phyloP scores from a whole-genome alignment of 2,329 filamentous ascomycete genomes.

The Camptophora hylomeconis region DNA sequence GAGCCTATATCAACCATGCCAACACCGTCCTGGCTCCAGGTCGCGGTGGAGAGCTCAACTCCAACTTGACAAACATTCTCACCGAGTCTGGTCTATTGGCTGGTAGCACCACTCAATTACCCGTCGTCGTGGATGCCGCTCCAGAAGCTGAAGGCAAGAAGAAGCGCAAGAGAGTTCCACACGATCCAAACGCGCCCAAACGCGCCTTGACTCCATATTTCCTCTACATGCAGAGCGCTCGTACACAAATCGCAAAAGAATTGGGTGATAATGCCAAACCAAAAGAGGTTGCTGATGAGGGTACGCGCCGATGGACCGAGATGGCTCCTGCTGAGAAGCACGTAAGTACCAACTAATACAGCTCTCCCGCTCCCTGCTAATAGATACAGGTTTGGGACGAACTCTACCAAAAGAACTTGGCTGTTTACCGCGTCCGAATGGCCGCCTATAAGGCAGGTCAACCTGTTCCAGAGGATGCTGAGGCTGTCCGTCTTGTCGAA shows the following conservation, averaged over 20 bases:
- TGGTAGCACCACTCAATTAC: slow-evolving; percentile 22
- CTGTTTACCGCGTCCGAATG: slow-evolving; percentile 42
- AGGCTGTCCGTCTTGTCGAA: slow-evolving; percentile 32
- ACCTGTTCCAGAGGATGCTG: slow-evolving; percentile 30
- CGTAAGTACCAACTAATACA: slow-evolving; percentile 28
- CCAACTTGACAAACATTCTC: slow-evolving; percentile 34
- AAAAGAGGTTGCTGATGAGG: slow-evolving; percentile 77
- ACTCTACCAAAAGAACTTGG: slow-evolving; percentile 44
- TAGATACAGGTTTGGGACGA: slow-evolving; percentile 37
- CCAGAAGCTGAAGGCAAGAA: slow-evolving; percentile 52
- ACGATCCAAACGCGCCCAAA: slow-evolving; percentile 91
- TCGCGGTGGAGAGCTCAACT: slow-evolving; percentile 39
- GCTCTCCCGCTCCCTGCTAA: slow-evolving; percentile 1
- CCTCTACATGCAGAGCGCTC: slow-evolving; percentile 80
- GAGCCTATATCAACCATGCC: slow-evolving; percentile 78
- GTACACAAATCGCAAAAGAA: slow-evolving; percentile 67
- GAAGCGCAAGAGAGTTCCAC: slow-evolving; percentile 76
- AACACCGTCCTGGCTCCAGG: slow-evolving; percentile 63
- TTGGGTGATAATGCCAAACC: slow-evolving; percentile 64
- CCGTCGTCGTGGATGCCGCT: slow-evolving; percentile 8
- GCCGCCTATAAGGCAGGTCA: slow-evolving; percentile 43
- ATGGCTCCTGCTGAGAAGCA: slow-evolving; percentile 64
- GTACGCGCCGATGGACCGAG: slow-evolving; percentile 70
- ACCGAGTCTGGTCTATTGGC: slow-evolving; percentile 31
- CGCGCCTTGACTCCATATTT: slow-evolving; percentile 89